phyloP scores from a whole-genome alignment of 139 green algal species.

The Chlamydomonas sphaeroides region DNA sequence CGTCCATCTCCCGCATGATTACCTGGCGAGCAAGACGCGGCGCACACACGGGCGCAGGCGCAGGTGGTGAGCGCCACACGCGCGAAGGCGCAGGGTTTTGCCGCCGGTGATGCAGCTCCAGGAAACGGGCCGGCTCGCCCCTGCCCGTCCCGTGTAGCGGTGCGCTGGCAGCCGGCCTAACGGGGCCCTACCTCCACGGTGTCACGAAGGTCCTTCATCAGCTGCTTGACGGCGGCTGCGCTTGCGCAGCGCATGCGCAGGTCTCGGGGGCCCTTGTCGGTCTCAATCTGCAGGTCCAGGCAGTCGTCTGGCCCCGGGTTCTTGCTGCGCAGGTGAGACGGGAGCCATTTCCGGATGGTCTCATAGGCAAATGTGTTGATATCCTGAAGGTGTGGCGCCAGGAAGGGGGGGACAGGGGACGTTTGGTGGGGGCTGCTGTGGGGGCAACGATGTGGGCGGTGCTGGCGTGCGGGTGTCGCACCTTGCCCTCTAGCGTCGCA shows the following conservation, averaged over 20 bases:
- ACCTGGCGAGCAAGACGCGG: neutral
- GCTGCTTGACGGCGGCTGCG: slow-evolving; percentile 37
- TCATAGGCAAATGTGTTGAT: slow-evolving; percentile 69
- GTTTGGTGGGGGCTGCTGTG: too few species aligned
- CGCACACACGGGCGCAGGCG: too few species aligned
- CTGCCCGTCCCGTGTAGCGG: too few species aligned
- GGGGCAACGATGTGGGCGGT: too few species aligned
- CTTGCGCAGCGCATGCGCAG: slow-evolving; percentile 64
- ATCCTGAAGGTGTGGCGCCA: slow-evolving; percentile 54
- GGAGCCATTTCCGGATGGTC: slow-evolving; percentile 75
- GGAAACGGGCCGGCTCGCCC: too few species aligned
- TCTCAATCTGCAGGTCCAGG: slow-evolving; percentile 69
- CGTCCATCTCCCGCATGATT: slow-evolving; percentile 30
- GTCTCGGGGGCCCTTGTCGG: slow-evolving; percentile 63
- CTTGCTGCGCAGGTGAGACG: slow-evolving; percentile 60
- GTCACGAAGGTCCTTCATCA: slow-evolving; percentile 59
- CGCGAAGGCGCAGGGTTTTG: too few species aligned
- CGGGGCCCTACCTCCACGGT: slow-evolving; percentile 53
- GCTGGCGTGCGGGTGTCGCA: too few species aligned
- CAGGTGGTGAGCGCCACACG: too few species aligned
- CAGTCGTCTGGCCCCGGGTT: slow-evolving; percentile 64
- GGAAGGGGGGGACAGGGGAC: too few species aligned
- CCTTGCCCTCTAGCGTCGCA: slow-evolving; percentile 5
- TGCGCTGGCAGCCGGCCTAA: too few species aligned
- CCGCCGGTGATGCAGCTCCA: too few species aligned